A percentile compares a stretch with the other conserved stretches of the same genome.
Evolutionary conservation across 768 basidiomycete species (phyloP).

Genomic region (Tephrocybe sp.): DNA sequence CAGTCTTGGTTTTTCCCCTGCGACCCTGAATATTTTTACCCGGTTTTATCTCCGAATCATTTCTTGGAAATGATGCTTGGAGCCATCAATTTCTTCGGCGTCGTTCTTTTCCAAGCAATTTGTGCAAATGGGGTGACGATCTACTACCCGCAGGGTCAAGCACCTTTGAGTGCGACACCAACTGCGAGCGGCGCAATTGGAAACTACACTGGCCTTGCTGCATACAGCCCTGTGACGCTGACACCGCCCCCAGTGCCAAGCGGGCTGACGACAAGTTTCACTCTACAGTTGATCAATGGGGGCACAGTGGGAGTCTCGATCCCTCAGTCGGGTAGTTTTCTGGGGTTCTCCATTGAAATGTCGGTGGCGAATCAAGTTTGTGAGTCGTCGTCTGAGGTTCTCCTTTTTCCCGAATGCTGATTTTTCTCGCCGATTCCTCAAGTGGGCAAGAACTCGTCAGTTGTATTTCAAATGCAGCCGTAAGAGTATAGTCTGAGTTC

Average conservation of each 20-base stretch:
- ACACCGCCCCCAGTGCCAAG: conserved; percentile 50
- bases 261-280: conserved; percentile 41
- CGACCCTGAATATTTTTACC: not conserved
- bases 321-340: conserved; percentile 22
- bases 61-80: not conserved
- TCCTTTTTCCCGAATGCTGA: not conserved
- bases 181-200: conserved; percentile 28
- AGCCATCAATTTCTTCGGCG: not conserved
- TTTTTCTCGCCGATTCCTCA: not conserved
- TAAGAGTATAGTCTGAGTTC: no score
- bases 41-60: not conserved
- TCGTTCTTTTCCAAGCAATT: not conserved
- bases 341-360: conserved; percentile 66
- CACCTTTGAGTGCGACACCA: conserved; percentile 19
- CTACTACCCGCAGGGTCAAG: conserved; percentile 33
- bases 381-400: conserved; percentile 28
- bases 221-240: conserved; percentile 51
- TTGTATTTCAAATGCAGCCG: no score
- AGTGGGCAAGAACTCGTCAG: conserved; percentile 54
- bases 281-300: conserved; percentile 34
- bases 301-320: not conserved
- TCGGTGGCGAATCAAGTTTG: conserved; percentile 58
- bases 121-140: conserved; percentile 27
- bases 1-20: no score
- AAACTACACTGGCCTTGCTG: conserved; percentile 46